Conservation (phyloP, 208 protist species). For the Leishmania lainsoni region DNA sequence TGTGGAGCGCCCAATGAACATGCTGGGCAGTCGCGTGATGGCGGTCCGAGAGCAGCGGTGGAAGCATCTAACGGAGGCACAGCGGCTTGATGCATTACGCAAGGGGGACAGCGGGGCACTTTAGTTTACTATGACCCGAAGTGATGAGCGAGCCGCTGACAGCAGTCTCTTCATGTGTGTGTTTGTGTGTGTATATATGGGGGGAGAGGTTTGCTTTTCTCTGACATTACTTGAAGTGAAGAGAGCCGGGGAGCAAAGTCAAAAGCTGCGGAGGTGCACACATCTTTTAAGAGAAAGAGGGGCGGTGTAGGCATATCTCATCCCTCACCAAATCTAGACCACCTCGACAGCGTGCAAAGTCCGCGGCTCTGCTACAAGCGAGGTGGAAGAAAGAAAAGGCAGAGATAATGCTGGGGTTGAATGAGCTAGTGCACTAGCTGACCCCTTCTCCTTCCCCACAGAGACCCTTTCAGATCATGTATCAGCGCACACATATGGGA, state of each 20-base stretch:
- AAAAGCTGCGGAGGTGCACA: background rate
- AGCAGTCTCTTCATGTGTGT: background rate
- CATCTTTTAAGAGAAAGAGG: background rate
- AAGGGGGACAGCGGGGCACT: background rate
- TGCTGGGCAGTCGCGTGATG: constrained; percentile 75
- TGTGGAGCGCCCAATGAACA: constrained; percentile 68
- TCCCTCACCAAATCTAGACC: background rate
- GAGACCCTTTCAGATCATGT: background rate
- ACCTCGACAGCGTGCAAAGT: background rate
- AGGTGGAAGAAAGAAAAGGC: background rate
- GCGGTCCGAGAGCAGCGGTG: constrained; percentile 63
- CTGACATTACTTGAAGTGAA: background rate
- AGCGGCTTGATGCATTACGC: constrained; percentile 36
- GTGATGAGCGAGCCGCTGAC: background rate
- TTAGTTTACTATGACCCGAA: background rate
- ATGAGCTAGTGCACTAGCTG: background rate
- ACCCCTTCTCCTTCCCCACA: background rate
- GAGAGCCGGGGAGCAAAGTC: background rate
- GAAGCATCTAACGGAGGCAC: constrained; percentile 42
- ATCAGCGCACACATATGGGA: background rate
- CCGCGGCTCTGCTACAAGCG: background rate
- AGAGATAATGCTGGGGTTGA: background rate
- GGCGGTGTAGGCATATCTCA: background rate
- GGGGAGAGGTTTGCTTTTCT: background rate
- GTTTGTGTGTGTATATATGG: background rate